phyloP scores from a whole-genome alignment of 805 yeast species.

The Yamadazyma scolyti region DNA sequence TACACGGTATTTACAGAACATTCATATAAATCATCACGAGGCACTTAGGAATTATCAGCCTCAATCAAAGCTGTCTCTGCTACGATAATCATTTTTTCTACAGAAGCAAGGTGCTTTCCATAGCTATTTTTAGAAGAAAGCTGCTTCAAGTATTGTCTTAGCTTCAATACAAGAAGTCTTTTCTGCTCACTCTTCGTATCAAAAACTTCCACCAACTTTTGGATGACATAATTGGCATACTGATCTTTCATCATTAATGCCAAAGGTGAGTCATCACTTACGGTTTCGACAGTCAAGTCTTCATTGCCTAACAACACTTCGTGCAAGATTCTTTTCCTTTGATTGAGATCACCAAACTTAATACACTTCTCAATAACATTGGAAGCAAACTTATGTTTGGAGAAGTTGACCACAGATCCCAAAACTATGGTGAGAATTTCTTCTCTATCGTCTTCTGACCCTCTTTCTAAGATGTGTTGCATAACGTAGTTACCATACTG shows the following conservation, averaged over 20 bases:
- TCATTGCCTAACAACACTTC: constrained; percentile 58
- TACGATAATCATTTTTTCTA: constrained; percentile 64
- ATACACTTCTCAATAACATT: constrained; percentile 96
- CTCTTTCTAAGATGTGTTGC: constrained; percentile 89
- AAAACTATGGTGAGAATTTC: constrained; percentile 65
- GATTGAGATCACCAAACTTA: constrained; percentile 60
- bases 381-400: constrained; percentile 97
- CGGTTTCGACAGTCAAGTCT: constrained; percentile 41
- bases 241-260: constrained; percentile 97
- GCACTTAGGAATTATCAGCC: constrained; percentile 23
- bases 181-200: constrained; percentile 60
- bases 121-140: constrained; percentile 60
- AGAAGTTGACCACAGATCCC: constrained; percentile 70
- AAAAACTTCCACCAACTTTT: constrained; percentile 83
- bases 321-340: constrained; percentile 59
- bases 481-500: constrained; percentile 98
- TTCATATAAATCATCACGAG: background rate
- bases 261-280: constrained; percentile 66
- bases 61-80: constrained; percentile 47
- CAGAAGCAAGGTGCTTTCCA: constrained; percentile 82
- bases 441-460: constrained; percentile 58
- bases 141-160: constrained; percentile 74
- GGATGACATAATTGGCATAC: constrained; percentile 96
- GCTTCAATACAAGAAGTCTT: constrained; percentile 64
- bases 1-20: constrained; percentile 7